These are phyloP conservation scores for Dryas octopetala DNA, from an alignment of 306 rosid species.

Conservation along the genomic window DNA sequence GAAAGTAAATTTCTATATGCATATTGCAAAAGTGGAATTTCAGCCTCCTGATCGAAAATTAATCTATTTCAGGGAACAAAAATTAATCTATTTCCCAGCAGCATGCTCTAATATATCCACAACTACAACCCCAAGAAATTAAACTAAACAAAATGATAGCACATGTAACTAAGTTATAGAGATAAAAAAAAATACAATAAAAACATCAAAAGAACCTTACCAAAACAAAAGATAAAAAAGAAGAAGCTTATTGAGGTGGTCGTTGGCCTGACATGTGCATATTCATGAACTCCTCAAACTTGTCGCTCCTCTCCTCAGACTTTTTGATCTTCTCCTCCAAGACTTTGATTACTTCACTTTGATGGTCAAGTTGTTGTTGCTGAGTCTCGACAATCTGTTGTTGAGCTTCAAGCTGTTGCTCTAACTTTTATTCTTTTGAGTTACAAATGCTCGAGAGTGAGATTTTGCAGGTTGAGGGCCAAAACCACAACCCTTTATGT, in stretches of 20 bases:
- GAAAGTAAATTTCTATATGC: too few species aligned
- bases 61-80: not conserved
- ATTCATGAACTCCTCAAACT: too few species aligned
- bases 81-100: not conserved
- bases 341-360: not conserved
- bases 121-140: not conserved
- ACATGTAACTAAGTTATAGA: too few species aligned
- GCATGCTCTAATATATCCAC: not conserved
- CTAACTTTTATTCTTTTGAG: not conserved
- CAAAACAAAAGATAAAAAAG: too few species aligned
- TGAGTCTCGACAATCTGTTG: not conserved
- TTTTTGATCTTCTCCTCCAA: not conserved
- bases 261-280: too few species aligned
- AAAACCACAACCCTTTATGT: not conserved
- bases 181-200: too few species aligned
- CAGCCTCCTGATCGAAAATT: too few species aligned
- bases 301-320: not conserved
- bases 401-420: not conserved
- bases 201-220: too few species aligned
- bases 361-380: not conserved
- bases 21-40: too few species aligned
- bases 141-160: too few species aligned
- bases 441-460: not conserved
- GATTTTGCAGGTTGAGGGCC: not conserved
- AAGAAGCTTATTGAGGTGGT: too few species aligned